phyloP scores from a whole-genome alignment of 495 filamentous ascomycete genomes.

The Annulohypoxylon nitens region DNA sequence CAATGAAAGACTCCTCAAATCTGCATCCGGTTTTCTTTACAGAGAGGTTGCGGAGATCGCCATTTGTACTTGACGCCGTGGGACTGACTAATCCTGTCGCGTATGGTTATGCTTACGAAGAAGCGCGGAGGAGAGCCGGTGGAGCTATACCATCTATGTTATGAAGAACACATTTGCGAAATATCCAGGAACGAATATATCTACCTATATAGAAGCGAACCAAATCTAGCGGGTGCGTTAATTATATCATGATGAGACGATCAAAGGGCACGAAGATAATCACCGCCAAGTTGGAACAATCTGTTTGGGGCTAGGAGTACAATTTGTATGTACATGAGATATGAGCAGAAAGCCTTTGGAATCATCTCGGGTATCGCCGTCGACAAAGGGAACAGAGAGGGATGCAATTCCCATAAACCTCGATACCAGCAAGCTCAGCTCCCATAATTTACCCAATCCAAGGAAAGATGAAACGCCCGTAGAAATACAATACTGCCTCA shows the following conservation, averaged over 20 bases:
- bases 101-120: constrained; percentile 66
- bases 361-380: constrained; percentile 36
- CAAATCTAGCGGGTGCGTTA: not conserved
- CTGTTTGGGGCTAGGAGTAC: constrained; percentile 23
- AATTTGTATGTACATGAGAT: constrained; percentile 40
- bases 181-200: not conserved
- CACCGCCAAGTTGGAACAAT: constrained; percentile 3
- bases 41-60: constrained; percentile 61
- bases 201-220: not conserved
- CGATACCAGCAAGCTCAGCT: constrained; percentile 5
- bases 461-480: constrained; percentile 24
- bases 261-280: not conserved
- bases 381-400: constrained; percentile 36
- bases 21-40: constrained; percentile 73
- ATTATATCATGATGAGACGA: not conserved
- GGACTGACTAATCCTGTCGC: constrained; percentile 60
- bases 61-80: constrained; percentile 43
- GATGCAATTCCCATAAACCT: constrained; percentile 17
- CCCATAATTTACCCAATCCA: constrained; percentile 2
- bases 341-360: constrained; percentile 34
- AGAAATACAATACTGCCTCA: constrained; percentile 24
- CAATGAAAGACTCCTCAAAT: constrained; percentile 56
- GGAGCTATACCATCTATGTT: constrained; percentile 54
- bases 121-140: constrained; percentile 47
- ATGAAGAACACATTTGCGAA: constrained; percentile 44